A percentile compares a stretch with the other conserved stretches of the same genome.
These are phyloP conservation scores for Penicillium tannophilum DNA, from an alignment of 495 filamentous ascomycete genomes.

Conservation along the genomic window DNA sequence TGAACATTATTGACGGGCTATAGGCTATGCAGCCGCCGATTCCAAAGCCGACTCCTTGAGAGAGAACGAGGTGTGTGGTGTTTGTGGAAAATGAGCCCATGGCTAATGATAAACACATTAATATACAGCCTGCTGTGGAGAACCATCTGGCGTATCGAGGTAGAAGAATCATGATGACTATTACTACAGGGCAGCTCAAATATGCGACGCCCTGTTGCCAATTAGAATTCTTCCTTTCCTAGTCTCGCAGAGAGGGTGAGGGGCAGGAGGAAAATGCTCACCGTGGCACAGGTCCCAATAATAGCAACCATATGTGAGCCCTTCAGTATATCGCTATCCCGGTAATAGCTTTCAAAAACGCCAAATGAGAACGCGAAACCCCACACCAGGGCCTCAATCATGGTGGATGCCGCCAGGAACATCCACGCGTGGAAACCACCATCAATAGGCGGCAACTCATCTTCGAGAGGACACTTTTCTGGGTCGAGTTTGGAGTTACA, in stretches of 20 bases:
- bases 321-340: slow-evolving; percentile 25
- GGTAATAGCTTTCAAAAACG: slow-evolving; percentile 37
- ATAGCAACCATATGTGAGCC: slow-evolving; percentile 42
- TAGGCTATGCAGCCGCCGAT: slow-evolving; percentile 51
- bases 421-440: slow-evolving; percentile 26
- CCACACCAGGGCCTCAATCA: slow-evolving; percentile 27
- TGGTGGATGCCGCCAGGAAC: slow-evolving; percentile 22
- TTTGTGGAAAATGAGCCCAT: slow-evolving; percentile 46
- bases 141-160: slow-evolving; percentile 24
- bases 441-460: slow-evolving; percentile 18
- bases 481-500: background rate
- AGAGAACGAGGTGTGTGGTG: slow-evolving; percentile 50
- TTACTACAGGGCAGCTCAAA: slow-evolving; percentile 23
- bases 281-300: slow-evolving; percentile 53
- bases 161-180: slow-evolving; percentile 25
- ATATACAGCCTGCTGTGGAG: slow-evolving; percentile 22
- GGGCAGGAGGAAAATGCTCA: slow-evolving; percentile 12
- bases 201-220: slow-evolving; percentile 23
- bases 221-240: background rate
- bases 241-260: no score
- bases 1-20: slow-evolving; percentile 47
- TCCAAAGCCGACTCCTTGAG: slow-evolving; percentile 53
- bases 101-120: slow-evolving; percentile 44
- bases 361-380: slow-evolving; percentile 30
- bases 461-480: background rate